Percentiles rank a stretch among this genome's conserved stretches.
Evolutionary conservation across 2,329 filamentous ascomycete species (phyloP).

Genomic region (Colletotrichum chrysophilum): DNA sequence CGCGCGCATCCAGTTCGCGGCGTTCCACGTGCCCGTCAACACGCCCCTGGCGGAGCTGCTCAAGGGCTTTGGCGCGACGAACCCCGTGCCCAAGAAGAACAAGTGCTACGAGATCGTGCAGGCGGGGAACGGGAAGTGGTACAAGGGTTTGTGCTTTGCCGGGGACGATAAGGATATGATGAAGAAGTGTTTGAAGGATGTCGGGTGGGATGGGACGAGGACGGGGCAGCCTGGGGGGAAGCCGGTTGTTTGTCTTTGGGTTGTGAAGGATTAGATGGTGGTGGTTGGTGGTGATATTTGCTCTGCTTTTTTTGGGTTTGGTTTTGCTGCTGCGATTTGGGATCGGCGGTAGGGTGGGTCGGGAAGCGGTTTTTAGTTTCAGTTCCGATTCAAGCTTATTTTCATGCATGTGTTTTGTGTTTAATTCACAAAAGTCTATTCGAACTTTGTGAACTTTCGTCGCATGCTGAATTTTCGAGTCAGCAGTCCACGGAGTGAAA

Average conservation of each 20-base stretch:
- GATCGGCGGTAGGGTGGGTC: background rate
- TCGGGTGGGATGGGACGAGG: slow-evolving; percentile 63
- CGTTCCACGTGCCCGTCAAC: slow-evolving; percentile 56
- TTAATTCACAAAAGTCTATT: background rate
- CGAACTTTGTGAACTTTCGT: background rate
- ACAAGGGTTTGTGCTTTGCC: slow-evolving; percentile 56
- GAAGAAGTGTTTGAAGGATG: slow-evolving; percentile 54
- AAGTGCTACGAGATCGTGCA: slow-evolving; percentile 60
- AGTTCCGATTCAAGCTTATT: background rate
- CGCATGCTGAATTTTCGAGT: background rate
- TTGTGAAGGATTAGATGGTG: slow-evolving; percentile 53
- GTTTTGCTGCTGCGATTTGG: background rate
- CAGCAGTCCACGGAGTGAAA: background rate
- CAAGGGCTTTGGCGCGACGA: slow-evolving; percentile 61
- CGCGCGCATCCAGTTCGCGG: slow-evolving; percentile 49
- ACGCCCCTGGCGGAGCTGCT: slow-evolving; percentile 63
- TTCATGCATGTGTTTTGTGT: background rate
- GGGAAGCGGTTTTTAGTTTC: background rate
- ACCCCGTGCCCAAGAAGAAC: slow-evolving; percentile 57
- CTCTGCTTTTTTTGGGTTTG: background rate
- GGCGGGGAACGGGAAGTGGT: slow-evolving; percentile 63
- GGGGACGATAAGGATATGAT: slow-evolving; percentile 55
- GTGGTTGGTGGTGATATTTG: background rate
- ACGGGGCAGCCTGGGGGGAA: slow-evolving; percentile 53
- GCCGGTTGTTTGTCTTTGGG: slow-evolving; percentile 65